Conservation (phyloP, 202 grass and related monocot species). For the Dendrocalamus latiflorus region DNA sequence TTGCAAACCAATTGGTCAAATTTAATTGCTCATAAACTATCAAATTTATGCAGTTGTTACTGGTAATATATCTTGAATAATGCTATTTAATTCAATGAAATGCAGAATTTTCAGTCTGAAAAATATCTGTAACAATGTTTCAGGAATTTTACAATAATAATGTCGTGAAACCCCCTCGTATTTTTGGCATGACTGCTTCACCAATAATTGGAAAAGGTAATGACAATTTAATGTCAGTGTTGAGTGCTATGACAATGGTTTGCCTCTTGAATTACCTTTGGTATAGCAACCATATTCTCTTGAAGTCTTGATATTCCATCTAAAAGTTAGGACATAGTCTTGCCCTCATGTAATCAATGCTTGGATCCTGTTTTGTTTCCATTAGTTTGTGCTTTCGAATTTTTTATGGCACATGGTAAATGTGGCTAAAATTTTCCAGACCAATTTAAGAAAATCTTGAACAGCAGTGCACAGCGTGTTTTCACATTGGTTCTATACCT, state of each 20-base stretch:
- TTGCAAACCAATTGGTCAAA: background rate
- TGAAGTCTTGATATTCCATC: conserved; percentile 6
- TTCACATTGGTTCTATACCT: too few species aligned
- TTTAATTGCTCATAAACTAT: background rate
- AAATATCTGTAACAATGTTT: conserved; percentile 31
- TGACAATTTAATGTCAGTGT: background rate
- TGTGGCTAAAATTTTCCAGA: background rate
- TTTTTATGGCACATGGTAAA: background rate
- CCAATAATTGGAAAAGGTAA: conserved; percentile 95
- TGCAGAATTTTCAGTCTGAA: background rate
- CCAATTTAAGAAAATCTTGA: background rate
- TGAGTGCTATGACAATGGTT: background rate
- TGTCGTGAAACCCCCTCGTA: conserved; percentile 47
- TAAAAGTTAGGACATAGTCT: conserved; percentile 12
- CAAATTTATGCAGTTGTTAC: background rate
- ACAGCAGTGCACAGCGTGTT: background rate
- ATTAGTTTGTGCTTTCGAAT: background rate
- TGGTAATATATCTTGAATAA: conserved; percentile 12
- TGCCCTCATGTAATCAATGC: background rate
- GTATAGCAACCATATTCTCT: conserved; percentile 8
- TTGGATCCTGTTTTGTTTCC: conserved; percentile 15
- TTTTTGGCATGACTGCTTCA: conserved; percentile 98
- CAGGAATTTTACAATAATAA: conserved; percentile 79
- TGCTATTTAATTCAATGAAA: conserved; percentile 9
- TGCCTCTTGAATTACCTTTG: background rate